These are phyloP conservation scores for Hymenoscyphus scutula DNA, from an alignment of 2,329 filamentous ascomycete genomes.

Conservation along the genomic window DNA sequence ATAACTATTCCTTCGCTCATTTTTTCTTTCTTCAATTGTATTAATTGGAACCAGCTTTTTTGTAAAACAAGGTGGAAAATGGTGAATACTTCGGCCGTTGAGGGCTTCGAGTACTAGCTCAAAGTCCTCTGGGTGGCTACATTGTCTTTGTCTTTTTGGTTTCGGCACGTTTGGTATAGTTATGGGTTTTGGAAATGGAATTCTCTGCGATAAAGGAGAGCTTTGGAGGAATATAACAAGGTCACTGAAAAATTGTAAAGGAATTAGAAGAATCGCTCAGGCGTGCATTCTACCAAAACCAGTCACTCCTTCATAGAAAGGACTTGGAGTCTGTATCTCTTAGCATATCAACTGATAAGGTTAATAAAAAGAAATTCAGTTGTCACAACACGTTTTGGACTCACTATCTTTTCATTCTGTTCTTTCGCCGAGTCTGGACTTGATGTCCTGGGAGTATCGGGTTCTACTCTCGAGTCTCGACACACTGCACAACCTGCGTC, in stretches of 20 bases:
- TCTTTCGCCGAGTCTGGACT: too few relatives aligned
- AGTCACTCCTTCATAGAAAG: background rate
- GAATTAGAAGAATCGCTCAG: constrained; percentile 9
- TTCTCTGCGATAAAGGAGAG: background rate
- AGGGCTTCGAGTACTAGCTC: background rate
- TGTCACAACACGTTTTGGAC: background rate
- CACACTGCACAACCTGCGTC: background rate
- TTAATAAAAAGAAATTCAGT: background rate
- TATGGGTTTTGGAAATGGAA: background rate
- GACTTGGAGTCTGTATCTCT: constrained; percentile 2
- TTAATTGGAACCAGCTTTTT: constrained; percentile 7
- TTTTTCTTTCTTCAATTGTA: constrained; percentile 7
- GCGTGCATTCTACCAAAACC: constrained; percentile 9
- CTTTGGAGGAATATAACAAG: background rate
- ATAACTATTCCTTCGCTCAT: background rate
- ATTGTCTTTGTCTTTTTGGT: background rate
- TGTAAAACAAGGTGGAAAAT: background rate
- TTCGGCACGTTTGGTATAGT: background rate
- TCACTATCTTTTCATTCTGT: background rate
- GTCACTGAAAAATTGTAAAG: background rate
- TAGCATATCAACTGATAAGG: background rate
- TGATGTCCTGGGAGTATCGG: background rate
- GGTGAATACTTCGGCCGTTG: background rate
- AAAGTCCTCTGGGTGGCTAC: background rate
- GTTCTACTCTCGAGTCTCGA: background rate